These are phyloP conservation scores for Macrotyloma uniflorum DNA, from an alignment of 306 rosid genomes.

Conservation along the genomic window DNA sequence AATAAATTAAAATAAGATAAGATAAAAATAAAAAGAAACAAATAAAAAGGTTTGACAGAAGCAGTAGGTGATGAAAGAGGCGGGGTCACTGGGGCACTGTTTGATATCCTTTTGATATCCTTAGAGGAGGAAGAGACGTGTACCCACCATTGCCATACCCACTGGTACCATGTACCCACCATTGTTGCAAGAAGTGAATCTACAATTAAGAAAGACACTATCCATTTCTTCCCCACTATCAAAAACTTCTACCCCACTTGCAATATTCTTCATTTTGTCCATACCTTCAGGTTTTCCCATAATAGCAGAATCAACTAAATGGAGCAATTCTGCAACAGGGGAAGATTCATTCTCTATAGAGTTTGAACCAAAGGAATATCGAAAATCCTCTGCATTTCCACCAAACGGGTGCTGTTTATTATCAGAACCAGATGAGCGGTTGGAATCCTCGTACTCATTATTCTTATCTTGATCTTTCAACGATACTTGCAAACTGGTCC, in stretches of 20 bases:
- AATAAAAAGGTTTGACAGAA: too few species aligned
- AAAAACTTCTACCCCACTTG: slow-evolving; percentile 75
- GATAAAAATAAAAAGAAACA: too few species aligned
- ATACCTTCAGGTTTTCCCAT: slow-evolving; percentile 97
- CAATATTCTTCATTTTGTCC: slow-evolving; percentile 88
- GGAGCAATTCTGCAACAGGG: slow-evolving; percentile 72
- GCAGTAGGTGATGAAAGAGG: too few species aligned
- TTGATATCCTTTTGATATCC: too few species aligned
- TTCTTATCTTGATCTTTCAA: slow-evolving; percentile 79
- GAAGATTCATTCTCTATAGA: slow-evolving; percentile 56
- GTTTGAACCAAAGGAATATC: slow-evolving; percentile 42
- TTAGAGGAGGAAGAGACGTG: too few species aligned
- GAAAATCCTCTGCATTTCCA: slow-evolving; percentile 64
- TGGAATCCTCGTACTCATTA: slow-evolving; percentile 50
- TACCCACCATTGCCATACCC: too few species aligned
- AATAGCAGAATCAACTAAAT: slow-evolving; percentile 96
- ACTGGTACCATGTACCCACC: too few species aligned
- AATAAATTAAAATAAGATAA: too few species aligned
- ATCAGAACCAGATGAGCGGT: slow-evolving; percentile 61
- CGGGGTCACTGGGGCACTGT: too few species aligned
- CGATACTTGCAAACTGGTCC: slow-evolving; percentile 84
- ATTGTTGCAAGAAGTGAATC: slow-evolving; percentile 97
- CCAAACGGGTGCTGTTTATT: slow-evolving; percentile 50
- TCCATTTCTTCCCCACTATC: slow-evolving; percentile 80
- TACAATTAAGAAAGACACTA: slow-evolving; percentile 70